Percentiles rank a stretch among this genome's conserved stretches.
phyloP scores from a whole-genome alignment of 2,329 filamentous ascomycete genomes.

The Exophiala oligosperma region DNA sequence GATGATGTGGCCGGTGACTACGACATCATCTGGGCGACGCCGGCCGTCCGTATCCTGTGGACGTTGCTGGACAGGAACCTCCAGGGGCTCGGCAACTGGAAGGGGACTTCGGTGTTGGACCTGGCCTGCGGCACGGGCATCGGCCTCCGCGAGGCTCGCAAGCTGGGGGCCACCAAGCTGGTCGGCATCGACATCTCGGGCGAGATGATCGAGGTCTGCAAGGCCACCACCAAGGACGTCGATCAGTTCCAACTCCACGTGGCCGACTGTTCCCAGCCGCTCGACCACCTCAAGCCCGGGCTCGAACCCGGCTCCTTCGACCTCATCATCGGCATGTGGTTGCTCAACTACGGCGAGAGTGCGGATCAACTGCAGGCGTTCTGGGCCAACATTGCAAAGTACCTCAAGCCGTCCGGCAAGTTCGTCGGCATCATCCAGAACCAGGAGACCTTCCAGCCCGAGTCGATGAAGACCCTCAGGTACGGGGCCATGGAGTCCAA shows the following conservation, averaged over 20 bases:
- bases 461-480: conserved; percentile 7
- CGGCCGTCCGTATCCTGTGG: conserved; percentile 5
- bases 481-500: conserved; percentile 8
- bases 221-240: conserved; percentile 6
- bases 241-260: conserved; percentile 17
- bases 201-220: conserved; percentile 35
- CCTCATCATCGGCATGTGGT: conserved; percentile 37
- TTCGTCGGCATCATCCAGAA: conserved; percentile 35
- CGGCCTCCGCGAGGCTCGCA: conserved; percentile 31
- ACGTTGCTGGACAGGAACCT: conserved; percentile 4
- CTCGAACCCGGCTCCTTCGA: conserved; percentile 34
- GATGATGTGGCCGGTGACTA: conserved; percentile 9
- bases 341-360: conserved; percentile 39
- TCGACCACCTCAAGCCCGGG: conserved; percentile 6
- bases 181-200: conserved; percentile 37
- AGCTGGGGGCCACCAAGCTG: conserved; percentile 35
- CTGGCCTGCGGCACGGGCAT: conserved; percentile 41
- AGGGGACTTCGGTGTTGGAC: conserved; percentile 33
- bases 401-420: conserved; percentile 36
- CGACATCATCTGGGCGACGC: conserved; percentile 10
- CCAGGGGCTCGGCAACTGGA: conserved; percentile 7
- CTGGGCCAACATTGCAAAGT: conserved; percentile 36
- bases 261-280: conserved; percentile 33
- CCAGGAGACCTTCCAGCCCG: conserved; percentile 20
- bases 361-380: conserved; percentile 33